Evolutionary conservation across 257 asterid genomes (phyloP), one percentile per base, ranked within the genome.

Genomic region (Nicotiana benthamiana): DNA sequence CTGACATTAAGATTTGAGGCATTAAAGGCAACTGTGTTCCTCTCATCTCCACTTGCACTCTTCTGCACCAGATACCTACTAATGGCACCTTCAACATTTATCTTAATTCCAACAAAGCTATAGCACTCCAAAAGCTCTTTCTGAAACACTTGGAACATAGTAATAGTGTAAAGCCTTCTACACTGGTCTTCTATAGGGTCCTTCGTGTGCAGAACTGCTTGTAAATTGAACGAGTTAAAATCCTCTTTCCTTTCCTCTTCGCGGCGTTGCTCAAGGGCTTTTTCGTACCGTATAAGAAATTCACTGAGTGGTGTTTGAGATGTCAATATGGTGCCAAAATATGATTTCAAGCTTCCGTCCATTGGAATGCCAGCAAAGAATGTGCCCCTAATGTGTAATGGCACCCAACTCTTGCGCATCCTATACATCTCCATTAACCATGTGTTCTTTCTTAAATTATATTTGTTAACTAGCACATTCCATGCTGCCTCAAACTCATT

Each of bases 151-250:
- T 95, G 93, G 86, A 95, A 93, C 93, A 91, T 88, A 43, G 89
- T 77, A 13, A 87, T 76, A 2, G 99, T 92, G 92, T 93, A 95
- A 2, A 95, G 94, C 87, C 93, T 83, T 81, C 97, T 83, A 83
- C 96, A 92, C 62, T 95, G 99, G 64, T 93, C 99, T 87, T 95
- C 99, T 7, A 95, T 93, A 9, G 99, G 98, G 80, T 95, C 99
- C 85, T 93, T 92, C 2, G 98, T 92, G 88, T 93, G 98, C 79
- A 93, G 70, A 82, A 88, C 94, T 40, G 93, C 85, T 59, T 89
- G 98, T 84, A 90, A 63, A 75, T 92, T 95, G 51, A 89, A 91
- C 1, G 99, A 93, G 86, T 93, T 89, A 65, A 88, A 87, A 87
- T 95, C 98, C 82, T 95, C 98, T 85, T 86, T 92, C 68, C 90